Base-by-base conservation (phyloP, 1,284 basidiomycete species). In the Cryptococcus sp. region DNA sequence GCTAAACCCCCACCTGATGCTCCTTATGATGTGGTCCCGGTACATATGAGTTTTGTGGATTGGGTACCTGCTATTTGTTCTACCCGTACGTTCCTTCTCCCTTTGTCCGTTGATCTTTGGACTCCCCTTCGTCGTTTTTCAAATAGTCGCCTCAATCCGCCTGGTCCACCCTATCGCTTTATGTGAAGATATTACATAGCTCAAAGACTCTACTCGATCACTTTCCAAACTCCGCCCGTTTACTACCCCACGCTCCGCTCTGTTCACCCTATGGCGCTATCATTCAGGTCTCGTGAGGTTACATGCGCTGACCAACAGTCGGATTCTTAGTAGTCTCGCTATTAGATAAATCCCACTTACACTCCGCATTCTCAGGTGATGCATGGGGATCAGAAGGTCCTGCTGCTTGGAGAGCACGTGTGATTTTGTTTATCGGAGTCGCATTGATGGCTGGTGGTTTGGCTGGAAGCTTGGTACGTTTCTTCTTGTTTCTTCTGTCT, bases 41-140 rank as follows among this genome's bases (percentile, higher is more conserved):
- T 96, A 4, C 88, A 91, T 70, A 87, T 97, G 71, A 78, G 82
- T 18, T 93, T 94, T 71, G 84, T 89, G 53, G 93, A 97, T 79
- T 98, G 94, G 94, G 79, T 96, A 14, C 91, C 93, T 0, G 94
- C 92, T 22, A 83, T 98, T 59, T 91, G 86, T 75, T 91, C 89
- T n/a, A 83, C 94, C 14, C 76, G 75, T 77, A 46, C 51, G 74
- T 74, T 16, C 5, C 16, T 23, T n/a, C 34, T 48, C 24, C 36
- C 36, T 49, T 22, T 50, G 34, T 49, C 47, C 36, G 16, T 9
- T 10, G 32, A 31, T 7, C 32, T 41, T 10, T 10, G 23, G 47
- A 48, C 34, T 19, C 19, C 13, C 23, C n/a, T n/a, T n/a, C 23
- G 46, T 52, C 40, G 34, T 36, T 52, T 50, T 39, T 53, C 49